phyloP scores from a whole-genome alignment of 1,284 basidiomycete species.

The Lignosus rhinocerotis region DNA sequence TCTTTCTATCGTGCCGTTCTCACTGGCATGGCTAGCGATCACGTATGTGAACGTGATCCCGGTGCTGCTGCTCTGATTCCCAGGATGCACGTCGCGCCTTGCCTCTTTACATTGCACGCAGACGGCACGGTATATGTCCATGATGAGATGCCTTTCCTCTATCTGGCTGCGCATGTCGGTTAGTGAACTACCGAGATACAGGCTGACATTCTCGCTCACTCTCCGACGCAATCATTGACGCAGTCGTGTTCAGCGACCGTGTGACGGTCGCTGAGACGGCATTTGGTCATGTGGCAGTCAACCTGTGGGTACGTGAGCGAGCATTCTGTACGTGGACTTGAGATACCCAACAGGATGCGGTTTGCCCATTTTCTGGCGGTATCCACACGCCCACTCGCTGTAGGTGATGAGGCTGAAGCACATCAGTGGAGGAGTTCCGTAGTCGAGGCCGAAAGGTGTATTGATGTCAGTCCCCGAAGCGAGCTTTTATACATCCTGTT shows the following conservation, averaged over 20 bases:
- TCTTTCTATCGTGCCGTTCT: too few relatives aligned
- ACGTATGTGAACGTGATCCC: neutral
- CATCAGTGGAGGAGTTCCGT: slow-evolving; percentile 16
- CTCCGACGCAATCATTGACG: slow-evolving; percentile 6
- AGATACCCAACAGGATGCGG: neutral
- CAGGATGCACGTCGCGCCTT: slow-evolving; percentile 10
- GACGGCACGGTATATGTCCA: neutral
- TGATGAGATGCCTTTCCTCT: slow-evolving; percentile 18
- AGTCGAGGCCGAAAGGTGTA: too few relatives aligned
- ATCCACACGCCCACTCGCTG: slow-evolving; percentile 21
- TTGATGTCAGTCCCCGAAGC: too few relatives aligned
- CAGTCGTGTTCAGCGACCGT: slow-evolving; percentile 20
- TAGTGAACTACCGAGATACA: neutral
- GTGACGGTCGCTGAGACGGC: slow-evolving; percentile 24
- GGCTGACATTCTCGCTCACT: neutral
- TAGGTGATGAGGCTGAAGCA: slow-evolving; percentile 22
- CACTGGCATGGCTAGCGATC: too few relatives aligned
- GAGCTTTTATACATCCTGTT: too few relatives aligned
- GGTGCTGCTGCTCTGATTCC: neutral
- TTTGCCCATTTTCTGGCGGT: slow-evolving; percentile 6
- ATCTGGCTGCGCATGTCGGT: slow-evolving; percentile 5
- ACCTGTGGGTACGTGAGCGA: slow-evolving; percentile 8
- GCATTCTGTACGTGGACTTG: neutral
- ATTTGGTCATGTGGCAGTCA: slow-evolving; percentile 19
- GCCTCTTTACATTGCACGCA: slow-evolving; percentile 2